A percentile compares a stretch with the other conserved stretches of the same genome.
Evolutionary conservation across 306 rosid genomes (phyloP).

Genomic region (Cajanus cajan): DNA sequence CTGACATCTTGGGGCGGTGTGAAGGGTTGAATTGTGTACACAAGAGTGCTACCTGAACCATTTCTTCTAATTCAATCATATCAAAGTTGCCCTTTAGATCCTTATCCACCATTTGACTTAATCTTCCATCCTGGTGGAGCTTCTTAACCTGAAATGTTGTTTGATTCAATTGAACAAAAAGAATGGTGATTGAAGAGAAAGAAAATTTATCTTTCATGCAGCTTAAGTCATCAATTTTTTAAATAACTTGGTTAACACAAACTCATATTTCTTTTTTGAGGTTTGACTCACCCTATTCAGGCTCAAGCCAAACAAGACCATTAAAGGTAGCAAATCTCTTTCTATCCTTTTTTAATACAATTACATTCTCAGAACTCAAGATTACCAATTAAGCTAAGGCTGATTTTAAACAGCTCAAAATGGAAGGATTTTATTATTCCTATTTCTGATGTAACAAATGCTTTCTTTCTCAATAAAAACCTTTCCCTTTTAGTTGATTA

Average conservation of each 20-base stretch:
- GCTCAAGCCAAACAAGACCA: background rate
- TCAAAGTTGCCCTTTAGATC: conserved; percentile 72
- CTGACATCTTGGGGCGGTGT: conserved; percentile 93
- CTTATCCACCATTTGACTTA: conserved; percentile 83
- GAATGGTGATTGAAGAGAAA: background rate
- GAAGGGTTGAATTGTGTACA: conserved; percentile 91
- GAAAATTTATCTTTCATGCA: background rate
- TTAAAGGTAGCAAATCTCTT: background rate
- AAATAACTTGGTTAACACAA: background rate
- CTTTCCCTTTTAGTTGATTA: background rate
- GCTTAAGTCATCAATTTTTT: background rate
- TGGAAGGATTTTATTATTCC: background rate
- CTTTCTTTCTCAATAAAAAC: background rate
- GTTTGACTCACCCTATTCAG: background rate
- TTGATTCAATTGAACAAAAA: conserved; percentile 16
- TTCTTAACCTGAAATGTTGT: conserved; percentile 75
- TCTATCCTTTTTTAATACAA: background rate
- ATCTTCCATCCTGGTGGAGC: conserved; percentile 82
- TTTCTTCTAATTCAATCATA: conserved; percentile 80
- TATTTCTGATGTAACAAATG: background rate
- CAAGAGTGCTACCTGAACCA: conserved; percentile 90
- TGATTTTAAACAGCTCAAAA: background rate
- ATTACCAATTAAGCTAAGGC: background rate
- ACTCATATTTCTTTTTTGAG: background rate
- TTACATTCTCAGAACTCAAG: background rate